Percentiles rank a stretch among this genome's conserved stretches.
These are phyloP conservation scores for Epichloe uncinata DNA, from an alignment of 2,329 filamentous ascomycete genomes.

Conservation along the genomic window DNA sequence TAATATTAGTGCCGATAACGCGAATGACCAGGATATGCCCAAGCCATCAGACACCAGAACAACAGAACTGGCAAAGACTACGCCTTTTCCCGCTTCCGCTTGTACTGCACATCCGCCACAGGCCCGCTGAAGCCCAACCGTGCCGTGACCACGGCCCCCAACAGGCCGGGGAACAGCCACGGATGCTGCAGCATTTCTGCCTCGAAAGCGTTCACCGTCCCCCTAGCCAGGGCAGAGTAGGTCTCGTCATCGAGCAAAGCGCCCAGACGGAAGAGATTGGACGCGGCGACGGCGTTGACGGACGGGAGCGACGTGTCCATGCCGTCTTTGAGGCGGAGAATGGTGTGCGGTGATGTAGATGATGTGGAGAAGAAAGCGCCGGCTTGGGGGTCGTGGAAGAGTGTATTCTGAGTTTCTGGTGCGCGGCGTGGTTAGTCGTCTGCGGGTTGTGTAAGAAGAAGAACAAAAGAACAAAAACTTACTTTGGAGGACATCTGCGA, in stretches of 20 bases:
- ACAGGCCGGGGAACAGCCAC: constrained; percentile 74
- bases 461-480: constrained; percentile 15
- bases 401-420: constrained; percentile 53
- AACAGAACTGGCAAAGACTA: not conserved
- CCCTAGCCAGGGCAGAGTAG: constrained; percentile 53
- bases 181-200: constrained; percentile 87
- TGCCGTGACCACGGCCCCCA: constrained; percentile 62
- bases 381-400: constrained; percentile 60
- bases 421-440: constrained; percentile 3
- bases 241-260: constrained; percentile 51
- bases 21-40: too few species aligned
- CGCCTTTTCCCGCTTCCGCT: constrained; percentile 7
- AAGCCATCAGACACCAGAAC: too few species aligned
- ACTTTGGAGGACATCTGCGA: constrained; percentile 72
- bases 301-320: constrained; percentile 90
- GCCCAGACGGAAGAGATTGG: constrained; percentile 73
- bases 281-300: constrained; percentile 74
- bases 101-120: constrained; percentile 15
- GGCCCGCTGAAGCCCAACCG: constrained; percentile 49
- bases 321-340: constrained; percentile 84
- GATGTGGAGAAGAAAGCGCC: constrained; percentile 65
- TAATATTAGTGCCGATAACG: not conserved
- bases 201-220: constrained; percentile 76
- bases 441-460: not conserved
- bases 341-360: constrained; percentile 48